Conservation (phyloP, 2,329 filamentous ascomycete genomes). For the Hypoxylon sp. region DNA sequence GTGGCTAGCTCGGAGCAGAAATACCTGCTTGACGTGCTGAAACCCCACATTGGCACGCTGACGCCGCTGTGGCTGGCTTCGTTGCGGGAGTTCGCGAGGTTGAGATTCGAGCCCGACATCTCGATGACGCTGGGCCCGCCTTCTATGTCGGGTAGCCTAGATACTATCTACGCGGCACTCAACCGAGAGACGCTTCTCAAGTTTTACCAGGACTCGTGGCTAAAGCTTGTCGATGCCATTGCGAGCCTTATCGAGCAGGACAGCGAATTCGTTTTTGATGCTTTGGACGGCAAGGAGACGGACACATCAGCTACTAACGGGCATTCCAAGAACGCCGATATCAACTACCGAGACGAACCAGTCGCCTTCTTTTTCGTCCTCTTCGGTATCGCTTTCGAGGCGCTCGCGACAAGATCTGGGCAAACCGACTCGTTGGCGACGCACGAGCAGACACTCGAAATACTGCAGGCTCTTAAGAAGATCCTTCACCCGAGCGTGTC, state of each 20-base stretch:
- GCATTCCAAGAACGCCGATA: constrained; percentile 73
- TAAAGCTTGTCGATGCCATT: constrained; percentile 96
- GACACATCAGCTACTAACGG: constrained; percentile 57
- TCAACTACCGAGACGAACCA: constrained; percentile 97
- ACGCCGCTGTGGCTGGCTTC: constrained; percentile 95
- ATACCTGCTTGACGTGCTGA: constrained; percentile 87
- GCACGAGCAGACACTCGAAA: constrained; percentile 83
- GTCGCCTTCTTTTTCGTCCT: constrained; percentile 99
- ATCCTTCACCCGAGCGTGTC: constrained; percentile 94
- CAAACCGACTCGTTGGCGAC: constrained; percentile 71
- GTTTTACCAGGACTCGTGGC: constrained; percentile 97
- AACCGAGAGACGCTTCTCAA: constrained; percentile 92
- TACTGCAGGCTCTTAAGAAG: constrained; percentile 90
- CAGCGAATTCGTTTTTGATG: constrained; percentile 96
- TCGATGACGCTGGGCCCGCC: constrained; percentile 87
- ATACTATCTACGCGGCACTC: constrained; percentile 92
- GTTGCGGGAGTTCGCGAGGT: constrained; percentile 87
- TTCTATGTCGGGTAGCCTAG: constrained; percentile 82
- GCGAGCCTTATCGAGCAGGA: constrained; percentile 97
- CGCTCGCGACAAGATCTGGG: constrained; percentile 81
- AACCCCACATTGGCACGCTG: constrained; percentile 86
- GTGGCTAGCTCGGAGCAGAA: constrained; percentile 92
- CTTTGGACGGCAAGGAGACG: constrained; percentile 82
- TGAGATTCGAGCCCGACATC: constrained; percentile 96
- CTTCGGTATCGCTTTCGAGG: constrained; percentile 95